Base-by-base conservation (phyloP, 169 alveolate species). In the Eimeria tenella region DNA sequence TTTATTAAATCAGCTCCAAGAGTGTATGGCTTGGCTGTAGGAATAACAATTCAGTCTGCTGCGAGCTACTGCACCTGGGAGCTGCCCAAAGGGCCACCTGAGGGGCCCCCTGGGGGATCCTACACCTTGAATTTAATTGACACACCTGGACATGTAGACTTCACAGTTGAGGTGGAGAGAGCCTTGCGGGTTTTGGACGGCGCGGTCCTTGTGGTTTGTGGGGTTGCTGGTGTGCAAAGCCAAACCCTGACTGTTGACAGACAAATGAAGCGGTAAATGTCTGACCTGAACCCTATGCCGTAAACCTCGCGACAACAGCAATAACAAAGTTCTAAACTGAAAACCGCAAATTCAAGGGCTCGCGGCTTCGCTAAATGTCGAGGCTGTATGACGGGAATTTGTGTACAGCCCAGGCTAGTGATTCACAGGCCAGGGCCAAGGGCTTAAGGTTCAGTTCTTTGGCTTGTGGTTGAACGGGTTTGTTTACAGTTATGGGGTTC, bases 81-180 rank as follows among this genome's bases (percentile, higher is more conserved):
- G 93, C 77, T 92, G 31, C 74, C 58, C 77, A 56, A 94, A 31
- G 91, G 73, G 63, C 79, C 79, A 9, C 19, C 52, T 5, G 60
- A 13, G 70, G 71, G 88, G 31, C n/a, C 83, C 83, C 56, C 19
- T 10, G 25, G 92, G 60, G 42, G 93, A 56, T 11, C 52, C 71
- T 96, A 95, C 91, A 96, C 94, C 79, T 96, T 99, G 52, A 99
- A 99, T 95, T 97, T 99, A 75, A 99, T 99, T 92, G 99, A 99
- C 95, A 98, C 99, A 6, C 99, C 99, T 56, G 99, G 99, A 8
- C 99, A 99, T 97, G 99, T 99, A 62, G 99, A 99, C 97, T 98
- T 99, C 96, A 98, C 99, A 21, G 98, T 98, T 82, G 99, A 99
- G 96, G 99, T 99, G 56, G 99, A 98, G 96, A 97, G 99, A 49